A percentile compares a stretch with the other conserved stretches of the same genome.
Evolutionary conservation across 2,329 filamentous ascomycete genomes (phyloP).

Genomic region (Beauveria medogensis): DNA sequence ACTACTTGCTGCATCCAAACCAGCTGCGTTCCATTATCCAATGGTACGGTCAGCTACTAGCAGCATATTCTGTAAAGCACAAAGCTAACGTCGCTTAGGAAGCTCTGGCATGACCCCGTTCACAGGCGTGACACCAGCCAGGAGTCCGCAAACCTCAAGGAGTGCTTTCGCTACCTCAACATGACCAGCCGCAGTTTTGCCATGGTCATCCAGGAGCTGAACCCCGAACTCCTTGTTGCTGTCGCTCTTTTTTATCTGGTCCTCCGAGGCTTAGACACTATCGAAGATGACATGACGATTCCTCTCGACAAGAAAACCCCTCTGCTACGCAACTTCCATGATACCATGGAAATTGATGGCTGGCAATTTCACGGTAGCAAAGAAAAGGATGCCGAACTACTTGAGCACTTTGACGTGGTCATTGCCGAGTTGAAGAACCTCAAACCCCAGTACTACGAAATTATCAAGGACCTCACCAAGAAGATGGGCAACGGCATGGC

Average conservation of each 20-base stretch:
- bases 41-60: conserved; percentile 54
- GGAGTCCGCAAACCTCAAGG: conserved; percentile 64
- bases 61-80: background rate
- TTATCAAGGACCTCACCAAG: conserved; percentile 86
- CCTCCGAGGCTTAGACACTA: conserved; percentile 89
- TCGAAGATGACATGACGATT: conserved; percentile 97
- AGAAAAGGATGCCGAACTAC: conserved; percentile 88
- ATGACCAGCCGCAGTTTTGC: conserved; percentile 89
- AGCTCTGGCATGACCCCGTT: conserved; percentile 92
- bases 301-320: conserved; percentile 75
- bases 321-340: conserved; percentile 72
- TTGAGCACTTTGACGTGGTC: conserved; percentile 87
- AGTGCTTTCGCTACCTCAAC: conserved; percentile 82
- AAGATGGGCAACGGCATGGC: conserved; percentile 99
- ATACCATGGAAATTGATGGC: conserved; percentile 70
- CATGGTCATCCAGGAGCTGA: conserved; percentile 89
- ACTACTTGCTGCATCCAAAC: conserved; percentile 66
- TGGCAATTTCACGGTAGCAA: conserved; percentile 87
- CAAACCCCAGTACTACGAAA: conserved; percentile 73
- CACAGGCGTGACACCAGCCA: conserved; percentile 71
- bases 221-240: conserved; percentile 85
- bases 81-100: conserved; percentile 48
- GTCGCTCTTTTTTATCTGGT: conserved; percentile 89
- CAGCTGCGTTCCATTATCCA: conserved; percentile 79
- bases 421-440: conserved; percentile 80